phyloP scores from a whole-genome alignment of 2,329 filamentous ascomycete species.

The Aspergillus sp. region DNA sequence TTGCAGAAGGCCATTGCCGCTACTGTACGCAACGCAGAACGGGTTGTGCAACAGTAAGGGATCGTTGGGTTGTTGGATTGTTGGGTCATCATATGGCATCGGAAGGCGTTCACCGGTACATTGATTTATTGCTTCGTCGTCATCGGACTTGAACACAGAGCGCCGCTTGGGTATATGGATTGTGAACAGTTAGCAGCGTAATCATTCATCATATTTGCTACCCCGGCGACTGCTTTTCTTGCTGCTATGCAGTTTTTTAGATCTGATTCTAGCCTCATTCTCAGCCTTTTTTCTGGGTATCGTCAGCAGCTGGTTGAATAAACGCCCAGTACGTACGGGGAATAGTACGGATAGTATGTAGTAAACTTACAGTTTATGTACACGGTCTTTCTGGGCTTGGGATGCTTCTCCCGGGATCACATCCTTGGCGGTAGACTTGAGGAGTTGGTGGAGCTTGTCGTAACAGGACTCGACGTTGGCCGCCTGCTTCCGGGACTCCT shows the following conservation, averaged over 20 bases:
- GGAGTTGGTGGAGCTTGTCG: constrained; percentile 54
- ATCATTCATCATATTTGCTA: constrained; percentile 37
- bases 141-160: constrained; percentile 1
- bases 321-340: not conserved
- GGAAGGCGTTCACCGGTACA: not conserved
- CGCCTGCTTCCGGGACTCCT: constrained; percentile 60
- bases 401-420: constrained; percentile 61
- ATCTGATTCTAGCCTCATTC: constrained; percentile 56
- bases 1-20: constrained; percentile 51
- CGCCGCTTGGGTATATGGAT: constrained; percentile 5
- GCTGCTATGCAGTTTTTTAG: constrained; percentile 60
- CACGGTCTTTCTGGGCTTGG: constrained; percentile 52
- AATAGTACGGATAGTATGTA: not conserved
- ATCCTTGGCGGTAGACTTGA: constrained; percentile 50
- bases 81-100: constrained; percentile 10
- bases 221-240: constrained; percentile 58
- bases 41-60: constrained; percentile 22
- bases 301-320: constrained; percentile 2
- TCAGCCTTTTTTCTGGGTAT: constrained; percentile 52
- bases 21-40: constrained; percentile 36
- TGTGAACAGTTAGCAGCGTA: constrained; percentile 19
- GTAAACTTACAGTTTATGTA: constrained; percentile 51
- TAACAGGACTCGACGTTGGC: constrained; percentile 61
- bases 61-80: constrained; percentile 5
- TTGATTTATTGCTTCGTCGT: constrained; percentile 1